phyloP scores from a whole-genome alignment of 2,329 filamentous ascomycete species.

The Xylaria sp. region DNA sequence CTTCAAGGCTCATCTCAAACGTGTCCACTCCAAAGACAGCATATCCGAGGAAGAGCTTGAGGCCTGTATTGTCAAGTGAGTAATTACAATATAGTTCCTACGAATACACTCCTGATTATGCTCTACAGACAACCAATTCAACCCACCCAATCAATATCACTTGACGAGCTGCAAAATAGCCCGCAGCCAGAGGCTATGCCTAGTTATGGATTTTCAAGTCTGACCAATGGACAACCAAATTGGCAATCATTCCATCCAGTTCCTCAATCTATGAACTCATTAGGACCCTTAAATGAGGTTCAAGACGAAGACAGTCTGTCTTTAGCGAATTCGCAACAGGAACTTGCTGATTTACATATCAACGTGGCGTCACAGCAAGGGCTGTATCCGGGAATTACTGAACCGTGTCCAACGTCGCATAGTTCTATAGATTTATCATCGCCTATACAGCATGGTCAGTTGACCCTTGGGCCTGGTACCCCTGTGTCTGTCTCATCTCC shows the following conservation, averaged over 20 bases:
- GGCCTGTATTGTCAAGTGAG: constrained; percentile 49
- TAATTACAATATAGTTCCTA: not conserved
- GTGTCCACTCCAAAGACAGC: constrained; percentile 66
- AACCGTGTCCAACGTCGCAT: constrained; percentile 1
- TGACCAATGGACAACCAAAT: constrained; percentile 27
- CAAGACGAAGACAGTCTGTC: constrained; percentile 17
- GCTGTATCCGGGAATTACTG: constrained; percentile 12
- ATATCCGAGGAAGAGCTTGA: constrained; percentile 53
- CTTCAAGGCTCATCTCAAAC: constrained; percentile 80
- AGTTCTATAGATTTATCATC: constrained; percentile 15
- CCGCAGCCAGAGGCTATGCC: constrained; percentile 20
- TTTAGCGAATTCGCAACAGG: constrained; percentile 11
- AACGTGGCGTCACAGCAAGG: constrained; percentile 2
- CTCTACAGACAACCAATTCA: constrained; percentile 6
- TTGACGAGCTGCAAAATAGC: constrained; percentile 22
- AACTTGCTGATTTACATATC: constrained; percentile 11
- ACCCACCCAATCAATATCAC: not conserved
- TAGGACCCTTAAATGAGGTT: constrained; percentile 4
- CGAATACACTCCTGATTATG: constrained; percentile 35
- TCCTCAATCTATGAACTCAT: constrained; percentile 8
- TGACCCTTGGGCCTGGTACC: not conserved
- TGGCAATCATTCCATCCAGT: constrained; percentile 15
- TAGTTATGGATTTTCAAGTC: constrained; percentile 24
- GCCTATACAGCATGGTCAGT: constrained; percentile 11
- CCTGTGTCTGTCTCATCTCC: not conserved